phyloP scores from a whole-genome alignment of 2,329 filamentous ascomycete genomes.

The Exophiala sideris region DNA sequence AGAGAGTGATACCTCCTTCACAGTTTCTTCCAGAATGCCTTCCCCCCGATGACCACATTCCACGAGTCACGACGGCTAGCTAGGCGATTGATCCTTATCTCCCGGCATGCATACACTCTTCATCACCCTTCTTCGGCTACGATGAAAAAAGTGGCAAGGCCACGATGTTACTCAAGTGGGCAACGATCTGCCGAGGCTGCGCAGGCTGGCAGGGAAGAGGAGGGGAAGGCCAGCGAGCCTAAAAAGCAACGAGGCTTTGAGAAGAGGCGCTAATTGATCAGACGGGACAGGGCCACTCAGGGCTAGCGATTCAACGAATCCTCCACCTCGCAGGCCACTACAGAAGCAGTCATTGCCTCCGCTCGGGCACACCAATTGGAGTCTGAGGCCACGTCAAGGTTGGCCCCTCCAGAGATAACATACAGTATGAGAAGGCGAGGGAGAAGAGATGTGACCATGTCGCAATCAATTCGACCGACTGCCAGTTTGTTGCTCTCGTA shows the following conservation, averaged over 20 bases:
- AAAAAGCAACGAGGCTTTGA: slow-evolving; percentile 20
- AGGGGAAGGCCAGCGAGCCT: slow-evolving; percentile 7
- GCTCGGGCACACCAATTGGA: background rate
- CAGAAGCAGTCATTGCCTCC: background rate
- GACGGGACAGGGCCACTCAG: background rate
- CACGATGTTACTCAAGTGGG: slow-evolving; percentile 7
- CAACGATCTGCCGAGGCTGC: slow-evolving; percentile 25
- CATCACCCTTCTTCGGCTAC: too few species aligned
- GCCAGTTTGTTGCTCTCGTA: too few species aligned
- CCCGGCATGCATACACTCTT: too few species aligned
- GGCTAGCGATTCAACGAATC: background rate
- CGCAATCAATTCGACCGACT: too few species aligned
- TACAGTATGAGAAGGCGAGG: too few species aligned
- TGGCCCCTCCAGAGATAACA: background rate
- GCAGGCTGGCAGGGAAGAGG: slow-evolving; percentile 7
- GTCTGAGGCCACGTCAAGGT: background rate
- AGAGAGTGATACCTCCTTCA: background rate
- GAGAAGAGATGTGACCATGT: too few species aligned
- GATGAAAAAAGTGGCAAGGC: slow-evolving; percentile 13
- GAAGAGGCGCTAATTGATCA: slow-evolving; percentile 5
- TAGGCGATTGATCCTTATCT: too few species aligned
- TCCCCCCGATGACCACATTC: background rate
- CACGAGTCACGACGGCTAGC: too few species aligned
- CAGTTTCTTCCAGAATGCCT: background rate
- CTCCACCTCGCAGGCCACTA: slow-evolving; percentile 1